Base-by-base conservation (phyloP, 305 asterid genomes). In the Ruellia speciosa region DNA sequence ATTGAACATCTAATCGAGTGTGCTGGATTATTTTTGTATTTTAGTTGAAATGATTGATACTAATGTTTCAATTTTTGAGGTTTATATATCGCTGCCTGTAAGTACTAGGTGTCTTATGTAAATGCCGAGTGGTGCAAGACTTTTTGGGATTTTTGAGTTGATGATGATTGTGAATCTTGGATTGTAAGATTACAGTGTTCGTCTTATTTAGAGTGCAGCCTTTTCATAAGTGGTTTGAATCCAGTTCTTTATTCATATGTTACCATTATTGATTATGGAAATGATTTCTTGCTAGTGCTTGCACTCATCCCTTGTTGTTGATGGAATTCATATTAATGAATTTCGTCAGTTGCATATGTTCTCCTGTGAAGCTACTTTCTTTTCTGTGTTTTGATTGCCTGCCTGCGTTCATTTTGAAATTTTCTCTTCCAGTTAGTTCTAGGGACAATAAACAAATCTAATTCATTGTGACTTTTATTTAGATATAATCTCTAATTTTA, bases 401-500 rank as follows among this genome's bases (percentile, higher is more conserved):
- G 31, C 31, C 31, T 24, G 31, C 31, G 31, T 24, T 4, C 31
- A 1, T 24, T 24, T 24, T 24, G 31, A 1, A 24, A 4, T 24
- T 24, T 4, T 24, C 31, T 4, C 4, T 24, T 24, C 24, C 15
- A 48, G 13, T 7, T 15, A 39, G 19, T 8, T 47, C 16, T 15
- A 4, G 28, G 3, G 14, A 6, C 49, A n/a, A 18, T 56, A 39
- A 56, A 47, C n/a, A 43, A 48, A 14, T 20, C 35, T 62, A 6
- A 52, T 12, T 41, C 5, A 52, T 19, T 58, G 55, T 2, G 54
- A 39, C 46, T 52, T 69, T 14, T n/a, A 49, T 60, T 56, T 59
- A 64, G 49, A 48, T 56, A 15, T 16, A 64, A 37, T 56, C 33
- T 56, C 49, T 18, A 9, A 52, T 66, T 54, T n/a, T 52, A 12